phyloP scores from a whole-genome alignment of 768 basidiomycete species.

The Hericium erinaceus region DNA sequence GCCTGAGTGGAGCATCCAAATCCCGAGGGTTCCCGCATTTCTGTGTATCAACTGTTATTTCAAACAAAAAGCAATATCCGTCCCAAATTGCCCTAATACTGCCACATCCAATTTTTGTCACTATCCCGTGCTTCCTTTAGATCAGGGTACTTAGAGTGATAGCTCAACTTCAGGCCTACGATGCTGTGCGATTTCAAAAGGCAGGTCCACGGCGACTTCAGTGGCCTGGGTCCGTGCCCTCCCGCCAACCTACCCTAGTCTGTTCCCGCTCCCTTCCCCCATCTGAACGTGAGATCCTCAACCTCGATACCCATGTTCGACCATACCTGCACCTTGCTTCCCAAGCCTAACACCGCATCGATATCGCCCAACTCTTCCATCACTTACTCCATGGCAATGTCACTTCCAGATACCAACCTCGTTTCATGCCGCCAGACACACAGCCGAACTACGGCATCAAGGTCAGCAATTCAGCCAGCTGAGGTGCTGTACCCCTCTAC shows the following conservation, averaged over 20 bases:
- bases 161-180: conserved; percentile 60
- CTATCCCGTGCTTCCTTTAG: too few relatives aligned
- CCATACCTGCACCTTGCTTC: not conserved
- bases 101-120: too few relatives aligned
- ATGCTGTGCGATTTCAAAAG: conserved; percentile 53
- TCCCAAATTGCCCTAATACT: too few relatives aligned
- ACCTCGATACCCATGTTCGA: conserved; percentile 17
- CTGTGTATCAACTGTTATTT: too few relatives aligned
- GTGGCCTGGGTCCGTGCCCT: conserved; percentile 46
- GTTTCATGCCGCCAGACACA: too few relatives aligned
- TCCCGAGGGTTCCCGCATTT: too few relatives aligned
- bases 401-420: too few relatives aligned
- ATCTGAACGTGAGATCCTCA: conserved; percentile 12
- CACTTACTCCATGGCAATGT: conserved; percentile 5
- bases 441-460: too few relatives aligned
- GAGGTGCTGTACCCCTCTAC: too few relatives aligned
- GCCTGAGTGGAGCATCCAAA: too few relatives aligned
- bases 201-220: conserved; percentile 53
- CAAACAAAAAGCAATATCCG: too few relatives aligned
- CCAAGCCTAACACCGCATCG: conserved; percentile 8
- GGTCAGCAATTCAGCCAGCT: too few relatives aligned
- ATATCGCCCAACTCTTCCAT: conserved; percentile 10
- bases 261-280: conserved; percentile 19
- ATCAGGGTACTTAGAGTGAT: conserved; percentile 76
- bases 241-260: conserved; percentile 48